These are phyloP conservation scores for Pythium volutum DNA, from an alignment of 352 stramenopile genomes.

Conservation along the genomic window DNA sequence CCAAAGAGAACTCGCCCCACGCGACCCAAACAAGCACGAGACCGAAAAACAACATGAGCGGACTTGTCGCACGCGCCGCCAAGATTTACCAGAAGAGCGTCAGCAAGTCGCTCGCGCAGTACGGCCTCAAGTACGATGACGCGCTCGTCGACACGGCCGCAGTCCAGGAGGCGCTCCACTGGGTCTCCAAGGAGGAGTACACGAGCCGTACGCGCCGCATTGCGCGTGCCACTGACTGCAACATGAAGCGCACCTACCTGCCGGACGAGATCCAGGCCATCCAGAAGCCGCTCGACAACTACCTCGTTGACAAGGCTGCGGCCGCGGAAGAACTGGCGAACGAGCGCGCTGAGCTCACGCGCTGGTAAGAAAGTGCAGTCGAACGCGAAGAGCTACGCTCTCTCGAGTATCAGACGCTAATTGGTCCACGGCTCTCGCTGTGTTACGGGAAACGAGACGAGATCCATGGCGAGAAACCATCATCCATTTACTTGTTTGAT, in stretches of 20 bases:
- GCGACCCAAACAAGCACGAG: too few relatives aligned
- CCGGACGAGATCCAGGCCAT: slow-evolving; percentile 86
- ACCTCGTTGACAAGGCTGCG: slow-evolving; percentile 58
- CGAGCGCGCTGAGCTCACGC: slow-evolving; percentile 77
- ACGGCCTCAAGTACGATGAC: slow-evolving; percentile 89
- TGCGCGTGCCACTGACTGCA: slow-evolving; percentile 76
- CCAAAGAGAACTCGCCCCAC: slow-evolving; percentile 3
- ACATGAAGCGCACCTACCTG: slow-evolving; percentile 82
- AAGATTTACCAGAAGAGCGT: slow-evolving; percentile 83
- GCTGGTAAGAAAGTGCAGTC: slow-evolving; percentile 51
- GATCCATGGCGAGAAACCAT: neutral
- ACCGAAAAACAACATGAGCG: slow-evolving; percentile 22
- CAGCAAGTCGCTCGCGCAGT: slow-evolving; percentile 71
- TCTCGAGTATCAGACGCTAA: neutral
- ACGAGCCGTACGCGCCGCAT: slow-evolving; percentile 76
- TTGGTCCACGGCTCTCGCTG: too few relatives aligned
- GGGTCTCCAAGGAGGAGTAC: slow-evolving; percentile 77
- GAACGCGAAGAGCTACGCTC: neutral
- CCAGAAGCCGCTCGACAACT: slow-evolving; percentile 76
- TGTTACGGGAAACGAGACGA: too few relatives aligned
- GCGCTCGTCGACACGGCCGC: slow-evolving; percentile 76
- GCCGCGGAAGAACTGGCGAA: slow-evolving; percentile 56
- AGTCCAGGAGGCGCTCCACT: slow-evolving; percentile 79
- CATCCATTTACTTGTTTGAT: neutral
- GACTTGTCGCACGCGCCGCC: slow-evolving; percentile 46